Conservation (phyloP, 2,329 filamentous ascomycete genomes). For the Aspergillus quadricinctus region DNA sequence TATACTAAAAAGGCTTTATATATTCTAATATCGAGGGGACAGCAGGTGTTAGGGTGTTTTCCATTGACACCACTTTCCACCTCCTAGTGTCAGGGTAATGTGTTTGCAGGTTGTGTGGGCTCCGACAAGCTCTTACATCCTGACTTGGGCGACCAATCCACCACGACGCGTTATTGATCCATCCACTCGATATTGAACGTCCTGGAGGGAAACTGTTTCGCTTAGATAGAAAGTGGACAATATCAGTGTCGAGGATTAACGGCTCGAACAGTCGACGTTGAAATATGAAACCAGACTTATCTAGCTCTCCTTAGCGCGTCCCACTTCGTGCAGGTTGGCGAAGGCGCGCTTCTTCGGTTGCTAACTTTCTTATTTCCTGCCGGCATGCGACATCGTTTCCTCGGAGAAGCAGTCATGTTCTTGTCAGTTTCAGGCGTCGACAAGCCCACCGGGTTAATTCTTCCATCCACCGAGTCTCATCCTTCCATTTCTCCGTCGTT, state of each 20-base stretch:
- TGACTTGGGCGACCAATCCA: slow-evolving; percentile 5
- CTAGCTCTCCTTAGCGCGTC: slow-evolving; percentile 10
- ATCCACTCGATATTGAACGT: slow-evolving; percentile 6
- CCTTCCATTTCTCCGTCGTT: neutral
- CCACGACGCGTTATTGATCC: slow-evolving; percentile 10
- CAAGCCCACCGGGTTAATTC: neutral
- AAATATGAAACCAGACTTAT: slow-evolving; percentile 9
- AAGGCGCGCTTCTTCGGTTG: slow-evolving; percentile 6
- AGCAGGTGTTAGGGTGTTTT: too few species aligned
- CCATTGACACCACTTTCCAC: neutral
- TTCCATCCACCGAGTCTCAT: neutral
- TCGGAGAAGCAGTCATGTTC: neutral
- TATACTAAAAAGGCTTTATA: too few species aligned
- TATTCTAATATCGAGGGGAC: too few species aligned
- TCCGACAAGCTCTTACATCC: neutral
- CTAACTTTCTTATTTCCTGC: slow-evolving; percentile 10
- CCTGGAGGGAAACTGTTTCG: slow-evolving; percentile 6
- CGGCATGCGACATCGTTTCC: neutral
- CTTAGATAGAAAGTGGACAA: slow-evolving; percentile 9
- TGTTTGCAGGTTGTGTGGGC: too few species aligned
- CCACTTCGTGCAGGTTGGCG: slow-evolving; percentile 1
- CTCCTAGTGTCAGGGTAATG: too few species aligned
- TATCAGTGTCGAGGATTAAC: neutral
- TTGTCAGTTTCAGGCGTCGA: neutral
- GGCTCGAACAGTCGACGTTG: slow-evolving; percentile 10